Conservation (phyloP, 2,329 filamentous ascomycete genomes). For the Colletotrichum chrysophilum region DNA sequence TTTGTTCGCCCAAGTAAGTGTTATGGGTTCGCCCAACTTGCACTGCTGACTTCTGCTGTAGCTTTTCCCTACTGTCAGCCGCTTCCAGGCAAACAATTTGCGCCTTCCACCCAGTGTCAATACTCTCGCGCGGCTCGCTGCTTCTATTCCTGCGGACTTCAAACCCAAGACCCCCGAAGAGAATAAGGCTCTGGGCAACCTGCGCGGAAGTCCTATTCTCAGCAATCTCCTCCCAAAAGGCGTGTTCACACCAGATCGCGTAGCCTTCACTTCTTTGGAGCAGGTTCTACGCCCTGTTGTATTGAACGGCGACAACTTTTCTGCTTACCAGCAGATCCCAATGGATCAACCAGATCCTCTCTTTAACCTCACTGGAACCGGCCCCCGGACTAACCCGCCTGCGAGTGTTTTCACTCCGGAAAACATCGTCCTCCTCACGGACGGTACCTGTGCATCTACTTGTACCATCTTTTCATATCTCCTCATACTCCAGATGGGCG, state of each 20-base stretch:
- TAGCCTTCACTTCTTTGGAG: constrained; percentile 30
- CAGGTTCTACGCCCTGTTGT: constrained; percentile 36
- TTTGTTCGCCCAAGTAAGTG: constrained; percentile 56
- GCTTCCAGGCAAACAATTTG: constrained; percentile 56
- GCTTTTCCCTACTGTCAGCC: constrained; percentile 56
- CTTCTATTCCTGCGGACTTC: constrained; percentile 29
- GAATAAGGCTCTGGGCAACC: constrained; percentile 49
- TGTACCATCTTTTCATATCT: constrained; percentile 62
- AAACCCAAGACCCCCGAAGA: constrained; percentile 40
- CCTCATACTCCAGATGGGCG: constrained; percentile 53
- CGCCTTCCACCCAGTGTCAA: constrained; percentile 53
- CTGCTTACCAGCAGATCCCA: constrained; percentile 48
- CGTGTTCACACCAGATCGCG: constrained; percentile 49
- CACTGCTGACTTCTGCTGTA: not conserved
- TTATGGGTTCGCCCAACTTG: constrained; percentile 30
- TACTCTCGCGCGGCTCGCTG: constrained; percentile 44
- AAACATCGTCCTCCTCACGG: constrained; percentile 58
- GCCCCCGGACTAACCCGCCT: constrained; percentile 42
- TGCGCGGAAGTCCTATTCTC: constrained; percentile 47
- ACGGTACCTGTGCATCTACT: constrained; percentile 60
- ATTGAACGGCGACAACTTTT: constrained; percentile 53
- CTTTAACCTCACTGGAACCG: constrained; percentile 49
- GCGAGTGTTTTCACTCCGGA: constrained; percentile 53
- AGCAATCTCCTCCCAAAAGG: constrained; percentile 50
- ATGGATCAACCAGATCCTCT: constrained; percentile 33